These are phyloP conservation scores for Aureobasidium sp. DNA, from an alignment of 2,329 filamentous ascomycete species.

Conservation along the genomic window DNA sequence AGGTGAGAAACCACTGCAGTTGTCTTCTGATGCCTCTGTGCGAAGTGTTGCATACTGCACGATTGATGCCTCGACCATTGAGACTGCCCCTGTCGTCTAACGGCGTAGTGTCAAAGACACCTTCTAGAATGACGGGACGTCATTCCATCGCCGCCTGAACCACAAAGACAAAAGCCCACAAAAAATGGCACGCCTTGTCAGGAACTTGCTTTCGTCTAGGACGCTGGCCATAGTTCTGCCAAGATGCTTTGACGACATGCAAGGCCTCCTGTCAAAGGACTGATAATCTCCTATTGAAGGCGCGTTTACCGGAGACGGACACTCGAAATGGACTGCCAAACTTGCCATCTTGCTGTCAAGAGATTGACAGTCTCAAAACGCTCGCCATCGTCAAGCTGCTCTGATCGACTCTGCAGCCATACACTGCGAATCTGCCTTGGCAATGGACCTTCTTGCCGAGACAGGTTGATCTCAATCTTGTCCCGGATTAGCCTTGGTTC, in stretches of 20 bases:
- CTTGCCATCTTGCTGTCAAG: neutral
- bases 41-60: neutral
- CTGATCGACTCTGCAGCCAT: conserved; percentile 5
- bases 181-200: neutral
- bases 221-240: neutral
- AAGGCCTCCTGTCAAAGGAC: neutral
- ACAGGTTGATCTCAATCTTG: conserved; percentile 10
- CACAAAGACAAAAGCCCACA: neutral
- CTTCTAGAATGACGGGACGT: conserved; percentile 1
- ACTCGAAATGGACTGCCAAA: neutral
- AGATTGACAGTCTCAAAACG: neutral
- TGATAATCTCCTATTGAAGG: neutral
- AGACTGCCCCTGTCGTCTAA: neutral
- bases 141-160: neutral
- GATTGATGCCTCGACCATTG: neutral
- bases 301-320: neutral
- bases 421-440: conserved; percentile 7
- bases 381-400: neutral
- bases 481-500: neutral
- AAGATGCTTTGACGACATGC: neutral
- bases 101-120: neutral
- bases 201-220: neutral
- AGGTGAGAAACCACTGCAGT: neutral
- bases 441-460: neutral
- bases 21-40: neutral